Percentiles rank a stretch among this genome's conserved stretches.
Evolutionary conservation across 495 filamentous ascomycete genomes (phyloP).

Genomic region (Aspergillus asperescens): DNA sequence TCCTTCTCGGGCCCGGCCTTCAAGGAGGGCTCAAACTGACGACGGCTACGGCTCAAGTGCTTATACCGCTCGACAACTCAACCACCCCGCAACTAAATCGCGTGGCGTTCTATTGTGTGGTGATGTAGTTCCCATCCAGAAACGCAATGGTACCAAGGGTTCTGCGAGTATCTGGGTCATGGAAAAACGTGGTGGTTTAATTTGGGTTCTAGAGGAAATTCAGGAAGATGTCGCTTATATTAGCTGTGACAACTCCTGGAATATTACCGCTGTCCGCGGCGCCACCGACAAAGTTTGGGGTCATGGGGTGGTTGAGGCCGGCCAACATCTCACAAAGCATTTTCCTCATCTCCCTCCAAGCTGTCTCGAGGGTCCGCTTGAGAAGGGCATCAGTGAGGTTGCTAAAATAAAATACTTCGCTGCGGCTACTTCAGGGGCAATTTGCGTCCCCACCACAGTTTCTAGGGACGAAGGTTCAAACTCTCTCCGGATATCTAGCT

Average conservation of each 20-base stretch:
- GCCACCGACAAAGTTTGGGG: conserved; percentile 77
- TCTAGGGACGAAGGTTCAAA: conserved; percentile 58
- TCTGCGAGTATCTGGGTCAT: conserved; percentile 97
- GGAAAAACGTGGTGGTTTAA: conserved; percentile 87
- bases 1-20: conserved; percentile 59
- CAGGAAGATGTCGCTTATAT: conserved; percentile 83
- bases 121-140: conserved; percentile 94
- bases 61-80: conserved; percentile 43
- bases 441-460: conserved; percentile 75
- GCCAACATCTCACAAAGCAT: conserved; percentile 66
- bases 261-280: conserved; percentile 61
- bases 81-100: conserved; percentile 66
- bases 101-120: conserved; percentile 91
- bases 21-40: conserved; percentile 62
- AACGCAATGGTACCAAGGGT: conserved; percentile 84
- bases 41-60: conserved; percentile 67
- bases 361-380: conserved; percentile 55
- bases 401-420: conserved; percentile 71
- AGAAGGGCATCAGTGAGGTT: conserved; percentile 64
- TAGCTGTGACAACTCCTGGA: conserved; percentile 65
- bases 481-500: conserved; percentile 79
- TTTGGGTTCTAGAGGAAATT: conserved; percentile 98
- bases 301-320: conserved; percentile 54
- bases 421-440: conserved; percentile 63
- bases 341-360: conserved; percentile 78